phyloP scores from a whole-genome alignment of 2,329 filamentous ascomycete genomes.

The Monilinia fructigena region DNA sequence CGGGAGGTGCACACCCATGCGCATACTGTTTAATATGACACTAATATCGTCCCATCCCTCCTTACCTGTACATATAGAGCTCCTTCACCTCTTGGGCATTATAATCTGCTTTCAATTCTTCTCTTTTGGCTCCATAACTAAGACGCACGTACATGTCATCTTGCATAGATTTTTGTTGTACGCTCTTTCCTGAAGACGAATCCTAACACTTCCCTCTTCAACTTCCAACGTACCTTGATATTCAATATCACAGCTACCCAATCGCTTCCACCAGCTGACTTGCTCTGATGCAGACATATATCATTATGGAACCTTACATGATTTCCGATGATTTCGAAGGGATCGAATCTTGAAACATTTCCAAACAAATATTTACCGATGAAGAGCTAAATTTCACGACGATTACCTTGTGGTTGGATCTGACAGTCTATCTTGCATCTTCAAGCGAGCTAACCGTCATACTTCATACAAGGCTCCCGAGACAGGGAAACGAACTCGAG shows the following conservation, averaged over 20 bases:
- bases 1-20: no score
- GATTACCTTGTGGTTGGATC: constrained; percentile 27
- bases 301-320: background rate
- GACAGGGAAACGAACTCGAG: constrained; percentile 31
- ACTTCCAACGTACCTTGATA: background rate
- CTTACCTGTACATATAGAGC: no score
- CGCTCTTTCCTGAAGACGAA: background rate
- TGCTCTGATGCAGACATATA: background rate
- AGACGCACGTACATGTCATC: background rate
- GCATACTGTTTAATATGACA: no score
- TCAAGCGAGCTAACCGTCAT: constrained; percentile 31
- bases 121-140: no score
- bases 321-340: background rate
- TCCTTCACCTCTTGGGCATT: no score
- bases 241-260: background rate
- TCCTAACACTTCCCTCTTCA: background rate
- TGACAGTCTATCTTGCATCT: constrained; percentile 29
- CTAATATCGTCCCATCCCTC: no score
- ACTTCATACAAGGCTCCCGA: constrained; percentile 24
- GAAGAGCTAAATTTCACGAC: background rate
- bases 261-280: no score
- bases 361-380: background rate
- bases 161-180: background rate
- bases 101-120: no score
- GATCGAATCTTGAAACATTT: background rate